phyloP scores from a whole-genome alignment of 176 grass and related monocot genomes.

The Oryza australiensis region DNA sequence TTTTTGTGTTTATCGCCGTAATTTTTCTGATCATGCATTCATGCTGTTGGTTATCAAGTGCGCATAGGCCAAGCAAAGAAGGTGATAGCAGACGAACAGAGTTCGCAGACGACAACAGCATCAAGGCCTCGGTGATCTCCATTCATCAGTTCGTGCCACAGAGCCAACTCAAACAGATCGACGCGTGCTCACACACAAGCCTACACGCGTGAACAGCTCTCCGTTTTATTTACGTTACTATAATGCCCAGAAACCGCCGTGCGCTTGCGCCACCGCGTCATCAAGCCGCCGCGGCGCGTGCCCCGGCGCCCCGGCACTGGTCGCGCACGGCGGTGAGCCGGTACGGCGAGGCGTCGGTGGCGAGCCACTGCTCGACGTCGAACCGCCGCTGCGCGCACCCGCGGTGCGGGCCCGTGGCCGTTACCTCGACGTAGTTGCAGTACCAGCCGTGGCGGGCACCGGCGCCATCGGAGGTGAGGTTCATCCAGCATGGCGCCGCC shows the following conservation, averaged over 20 bases:
- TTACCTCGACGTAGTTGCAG: constrained; percentile 45
- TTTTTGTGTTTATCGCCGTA: not conserved
- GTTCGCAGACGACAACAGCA: not conserved
- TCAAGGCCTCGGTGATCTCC: not conserved
- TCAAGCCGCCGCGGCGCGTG: not conserved
- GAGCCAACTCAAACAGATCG: not conserved
- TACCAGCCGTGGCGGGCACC: constrained; percentile 39
- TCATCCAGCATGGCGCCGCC: constrained; percentile 33
- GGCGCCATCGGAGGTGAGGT: constrained; percentile 37
- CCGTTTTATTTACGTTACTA: not conserved
- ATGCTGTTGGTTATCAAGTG: not conserved
- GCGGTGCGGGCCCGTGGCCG: constrained; percentile 29
- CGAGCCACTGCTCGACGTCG: constrained; percentile 42
- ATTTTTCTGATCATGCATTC: not conserved
- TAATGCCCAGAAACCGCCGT: not conserved
- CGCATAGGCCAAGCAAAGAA: not conserved
- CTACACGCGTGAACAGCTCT: not conserved
- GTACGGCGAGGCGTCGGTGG: constrained; percentile 33
- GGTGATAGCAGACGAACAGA: not conserved
- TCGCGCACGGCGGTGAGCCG: constrained; percentile 22
- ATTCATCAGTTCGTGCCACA: not conserved
- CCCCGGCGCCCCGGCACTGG: not conserved
- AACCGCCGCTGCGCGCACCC: constrained; percentile 33
- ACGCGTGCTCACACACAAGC: not conserved
- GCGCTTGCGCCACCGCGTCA: not conserved